Evolutionary conservation across 2,329 filamentous ascomycete genomes (phyloP), one percentile per base, ranked within the genome.

Genomic region (Ceratocystis papillata): DNA sequence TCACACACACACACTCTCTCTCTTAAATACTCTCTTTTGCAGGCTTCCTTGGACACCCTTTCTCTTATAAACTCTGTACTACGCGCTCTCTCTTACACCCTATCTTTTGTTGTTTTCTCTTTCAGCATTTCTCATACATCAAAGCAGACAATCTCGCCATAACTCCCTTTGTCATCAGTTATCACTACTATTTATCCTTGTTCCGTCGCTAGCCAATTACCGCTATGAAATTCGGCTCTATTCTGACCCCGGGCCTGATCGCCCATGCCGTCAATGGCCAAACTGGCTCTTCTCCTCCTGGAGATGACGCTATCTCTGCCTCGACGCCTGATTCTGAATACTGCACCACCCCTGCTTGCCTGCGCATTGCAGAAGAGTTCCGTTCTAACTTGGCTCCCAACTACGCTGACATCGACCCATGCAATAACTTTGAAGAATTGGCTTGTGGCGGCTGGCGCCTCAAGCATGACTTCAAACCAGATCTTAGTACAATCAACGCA

Each of bases 371-470:
- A n/a, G 73, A 73, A 0, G 72, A 74, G 28, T 70, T 74, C 10
- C 66, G 74, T 0, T 70, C 70, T 22, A 72, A 70, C 12, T 65
- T 75, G 0, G 71, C 73, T 1, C 69, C 70, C 10, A 69, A 84
- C 63, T 85, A 87, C 73, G 77, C 81, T 67, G 74, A 82, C 1
- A 76, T 89, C 48, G 85, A 89, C 71, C 82, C 87, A 1, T 90
- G 87, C 70, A 80, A 78, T n/a, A 75, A 88, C 71, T 90, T 90
- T 68, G 84, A 88, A 68, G 78, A 85, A 72, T 80, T 85, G 66
- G 84, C 84, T 22, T 89, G 87, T 70, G 85, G 84, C 65, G 86
- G 86, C 10, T 89, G 86, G 81, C 77, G 80, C 64, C 78, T 83
- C 25, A 79, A 77, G 8, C 82, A 88, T 74, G 85, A 88, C 70